Evolutionary conservation across 805 yeast species (phyloP).

Genomic region (Torulaspora maleeae): DNA sequence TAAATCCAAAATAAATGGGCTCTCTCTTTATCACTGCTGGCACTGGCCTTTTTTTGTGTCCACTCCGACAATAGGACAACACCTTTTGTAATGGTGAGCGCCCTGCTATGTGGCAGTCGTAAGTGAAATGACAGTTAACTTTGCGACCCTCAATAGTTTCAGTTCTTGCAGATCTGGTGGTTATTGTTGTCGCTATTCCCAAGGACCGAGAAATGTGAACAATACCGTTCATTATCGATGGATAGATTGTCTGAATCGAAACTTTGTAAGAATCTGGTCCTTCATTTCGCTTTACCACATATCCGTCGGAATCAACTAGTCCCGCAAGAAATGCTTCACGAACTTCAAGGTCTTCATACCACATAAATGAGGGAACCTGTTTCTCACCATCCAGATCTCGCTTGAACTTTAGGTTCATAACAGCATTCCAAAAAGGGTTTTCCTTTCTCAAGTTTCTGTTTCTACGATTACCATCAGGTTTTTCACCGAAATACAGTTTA

Average conservation of each 20-base stretch:
- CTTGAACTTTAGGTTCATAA: slow-evolving; percentile 25
- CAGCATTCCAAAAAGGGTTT: slow-evolving; percentile 34
- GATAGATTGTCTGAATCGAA: slow-evolving; percentile 33
- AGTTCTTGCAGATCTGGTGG: slow-evolving; percentile 26
- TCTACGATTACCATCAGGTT: slow-evolving; percentile 11
- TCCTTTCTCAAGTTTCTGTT: slow-evolving; percentile 20
- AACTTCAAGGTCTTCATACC: slow-evolving; percentile 37
- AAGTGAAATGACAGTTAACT: slow-evolving; percentile 27
- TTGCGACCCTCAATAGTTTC: slow-evolving; percentile 20
- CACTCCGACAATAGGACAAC: slow-evolving; percentile 26
- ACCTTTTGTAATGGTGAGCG: slow-evolving; percentile 24
- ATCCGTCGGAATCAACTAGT: slow-evolving; percentile 40
- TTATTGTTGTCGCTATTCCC: slow-evolving; percentile 39
- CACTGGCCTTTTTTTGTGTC: slow-evolving; percentile 18
- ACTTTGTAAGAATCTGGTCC: slow-evolving; percentile 24
- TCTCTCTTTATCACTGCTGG: slow-evolving; percentile 18
- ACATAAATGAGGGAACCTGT: slow-evolving; percentile 36
- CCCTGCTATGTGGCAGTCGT: slow-evolving; percentile 26
- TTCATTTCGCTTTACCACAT: slow-evolving; percentile 23
- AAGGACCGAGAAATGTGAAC: slow-evolving; percentile 41
- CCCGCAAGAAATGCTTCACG: slow-evolving; percentile 46
- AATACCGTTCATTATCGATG: slow-evolving; percentile 37
- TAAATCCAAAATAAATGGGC: slow-evolving; percentile 24
- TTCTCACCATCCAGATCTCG: slow-evolving; percentile 26
- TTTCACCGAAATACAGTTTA: slow-evolving; percentile 21